Conservation (phyloP, 2,329 filamentous ascomycete genomes). For the Tolypocladium amazonense region DNA sequence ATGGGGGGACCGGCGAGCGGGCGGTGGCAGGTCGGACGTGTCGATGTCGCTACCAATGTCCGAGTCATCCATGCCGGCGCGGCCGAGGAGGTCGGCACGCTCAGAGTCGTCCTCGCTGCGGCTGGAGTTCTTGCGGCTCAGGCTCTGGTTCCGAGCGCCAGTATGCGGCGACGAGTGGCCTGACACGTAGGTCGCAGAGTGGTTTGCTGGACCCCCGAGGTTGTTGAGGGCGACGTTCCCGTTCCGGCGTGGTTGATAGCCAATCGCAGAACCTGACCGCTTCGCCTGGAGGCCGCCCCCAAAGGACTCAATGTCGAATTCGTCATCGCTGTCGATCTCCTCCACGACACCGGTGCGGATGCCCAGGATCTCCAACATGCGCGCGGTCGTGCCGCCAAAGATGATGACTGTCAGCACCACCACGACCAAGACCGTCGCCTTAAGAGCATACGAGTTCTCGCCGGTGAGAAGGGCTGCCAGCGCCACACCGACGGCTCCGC, state of each 20-base stretch:
- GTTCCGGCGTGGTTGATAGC: constrained; percentile 61
- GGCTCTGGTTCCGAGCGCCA: constrained; percentile 31
- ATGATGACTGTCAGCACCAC: constrained; percentile 98
- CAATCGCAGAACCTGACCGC: constrained; percentile 65
- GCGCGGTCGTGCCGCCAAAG: constrained; percentile 91
- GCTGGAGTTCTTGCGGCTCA: constrained; percentile 39
- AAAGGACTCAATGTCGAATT: constrained; percentile 87
- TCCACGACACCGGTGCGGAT: constrained; percentile 94
- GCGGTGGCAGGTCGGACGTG: constrained; percentile 54
- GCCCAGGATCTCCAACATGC: constrained; percentile 96
- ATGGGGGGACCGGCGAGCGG: constrained; percentile 35
- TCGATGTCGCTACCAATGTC: constrained; percentile 56
- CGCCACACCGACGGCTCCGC: constrained; percentile 91
- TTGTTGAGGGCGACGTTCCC: constrained; percentile 49
- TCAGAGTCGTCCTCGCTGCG: constrained; percentile 37
- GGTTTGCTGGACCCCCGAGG: constrained; percentile 25
- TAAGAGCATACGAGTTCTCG: constrained; percentile 69
- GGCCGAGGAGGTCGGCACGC: constrained; percentile 44
- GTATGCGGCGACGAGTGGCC: constrained; percentile 40
- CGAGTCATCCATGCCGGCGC: constrained; percentile 39
- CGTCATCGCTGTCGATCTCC: constrained; percentile 94
- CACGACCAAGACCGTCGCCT: constrained; percentile 93
- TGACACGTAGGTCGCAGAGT: constrained; percentile 39
- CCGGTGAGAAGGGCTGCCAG: constrained; percentile 81
- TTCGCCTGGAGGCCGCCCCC: constrained; percentile 69